Evolutionary conservation across 257 asterid species (phyloP), one percentile per base, ranked within the genome.

Genomic region (Nicotiana tomentosiformis): DNA sequence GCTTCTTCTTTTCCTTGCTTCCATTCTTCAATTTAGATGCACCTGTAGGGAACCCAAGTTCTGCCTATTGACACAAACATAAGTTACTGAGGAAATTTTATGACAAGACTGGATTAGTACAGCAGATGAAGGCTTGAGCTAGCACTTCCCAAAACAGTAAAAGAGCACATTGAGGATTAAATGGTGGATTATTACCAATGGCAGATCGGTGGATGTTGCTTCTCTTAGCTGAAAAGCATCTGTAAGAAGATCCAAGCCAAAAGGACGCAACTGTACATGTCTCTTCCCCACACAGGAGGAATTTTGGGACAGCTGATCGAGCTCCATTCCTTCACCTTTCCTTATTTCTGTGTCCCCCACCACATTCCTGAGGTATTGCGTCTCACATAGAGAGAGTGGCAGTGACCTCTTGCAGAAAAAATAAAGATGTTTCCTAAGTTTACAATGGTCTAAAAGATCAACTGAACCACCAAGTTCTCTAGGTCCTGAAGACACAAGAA

Each of bases 271-370:
- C 57, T 70, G 6, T 11, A 82, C 51, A 32, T 29, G 18, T 58
- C 76, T 58, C 16, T 84, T 85, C 72, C 86, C 86, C 4, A 51
- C 80, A 30, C 83, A 58, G 18, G 78, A 1, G 58, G 58, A 70
- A 20, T 62, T 84, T 66, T 35, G 86, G 64, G 88, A 39, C 61
- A 91, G 91, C 86, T 88, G 86, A 80, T 69, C 86, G 86, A 91
- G 84, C 82, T 91, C 91, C 90, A 88, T 88, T 46, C 90, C 92
- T 83, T 91, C 90, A 46, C 94, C 93, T 86, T 87, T 88, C 82
- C 92, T 85, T 35, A 89, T 89, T 70, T 83, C 87, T 15, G 86
- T 87, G 82, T 90, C 91, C 62, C 93, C 91, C 79, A 88, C 91
- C 66, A 90, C 91, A 82, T 88, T 89, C 81, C n/a, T 26, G 17